Base-by-base conservation (phyloP, 2,329 filamentous ascomycete species). In the Trichocomaceae sp. region DNA sequence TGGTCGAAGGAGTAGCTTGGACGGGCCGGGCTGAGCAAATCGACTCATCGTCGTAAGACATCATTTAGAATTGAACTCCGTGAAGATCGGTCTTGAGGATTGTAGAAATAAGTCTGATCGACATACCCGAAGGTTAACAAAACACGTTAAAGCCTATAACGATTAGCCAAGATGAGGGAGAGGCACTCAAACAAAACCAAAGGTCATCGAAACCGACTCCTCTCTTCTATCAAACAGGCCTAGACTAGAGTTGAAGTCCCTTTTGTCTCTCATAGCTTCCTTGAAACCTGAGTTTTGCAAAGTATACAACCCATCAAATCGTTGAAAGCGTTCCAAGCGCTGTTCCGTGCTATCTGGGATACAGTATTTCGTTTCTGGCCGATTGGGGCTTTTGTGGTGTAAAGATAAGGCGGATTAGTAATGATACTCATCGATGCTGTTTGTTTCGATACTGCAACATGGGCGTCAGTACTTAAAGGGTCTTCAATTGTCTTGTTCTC, bases 161-260 rank as follows among this genome's bases (percentile, higher is more conserved):
- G n/a, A 78, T 81, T 20, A 77, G 76, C 44, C 76, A 79, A 61
- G 96, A 95, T 64, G 75, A 81, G 60, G 82, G 84, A 57, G 86
- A 83, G 58, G 89, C 90, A 13, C 76, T 96, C 50, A 95, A 77
- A 92, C 83, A 37, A 85, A 86, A 66, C 91, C 91, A 4, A 92
- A 91, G 83, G 89, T 90, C 69, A 69, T 79, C 74, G 10, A 39
- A 57, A n/a, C n/a, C n/a, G 7, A 2, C n/a, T 47, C 22, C 17
- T 53, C 6, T 26, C 41, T 17, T 31, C 4, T 7, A 47, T 22
- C 33, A 23, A 41, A 31, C 19, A n/a, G 12, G 13, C 17, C 10
- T 17, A 6, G n/a, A 4, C 23, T 26, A 5, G 23, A 8, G 9
- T n/a, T 20, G n/a, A 15, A 31, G 23, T 12, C 13, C 33, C 22